Conservation (phyloP, 768 basidiomycete species). For the Ramaria rubella region DNA sequence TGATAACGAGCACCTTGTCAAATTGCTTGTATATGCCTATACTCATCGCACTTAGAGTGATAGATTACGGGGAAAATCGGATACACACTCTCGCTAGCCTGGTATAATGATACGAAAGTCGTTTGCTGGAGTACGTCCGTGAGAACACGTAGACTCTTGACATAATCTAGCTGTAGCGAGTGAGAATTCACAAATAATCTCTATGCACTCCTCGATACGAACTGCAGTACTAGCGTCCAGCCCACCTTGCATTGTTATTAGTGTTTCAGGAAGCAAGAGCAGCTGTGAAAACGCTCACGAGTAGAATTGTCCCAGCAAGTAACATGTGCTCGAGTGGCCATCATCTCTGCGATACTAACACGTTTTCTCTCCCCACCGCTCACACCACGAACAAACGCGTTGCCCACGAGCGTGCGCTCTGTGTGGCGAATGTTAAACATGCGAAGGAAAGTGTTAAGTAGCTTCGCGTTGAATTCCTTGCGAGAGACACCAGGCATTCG, state of each 20-base stretch:
- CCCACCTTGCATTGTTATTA: constrained; percentile 14
- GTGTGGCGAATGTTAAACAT: constrained; percentile 75
- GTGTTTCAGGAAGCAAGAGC: constrained; percentile 14
- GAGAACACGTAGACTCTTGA: constrained; percentile 34
- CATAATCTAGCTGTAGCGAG: constrained; percentile 36
- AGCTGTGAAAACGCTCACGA: constrained; percentile 15
- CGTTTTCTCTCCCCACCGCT: constrained; percentile 35
- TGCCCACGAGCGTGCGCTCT: constrained; percentile 66
- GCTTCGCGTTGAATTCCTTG: constrained; percentile 30
- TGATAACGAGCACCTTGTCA: constrained; percentile 41
- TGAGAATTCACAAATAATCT: neutral
- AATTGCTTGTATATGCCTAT: constrained; percentile 21
- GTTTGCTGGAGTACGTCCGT: constrained; percentile 37
- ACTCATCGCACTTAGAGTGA: neutral
- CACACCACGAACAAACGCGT: constrained; percentile 56
- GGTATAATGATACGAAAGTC: constrained; percentile 40
- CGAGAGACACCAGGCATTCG: constrained; percentile 29
- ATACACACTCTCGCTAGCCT: constrained; percentile 21
- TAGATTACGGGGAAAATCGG: neutral
- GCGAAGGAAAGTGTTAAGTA: constrained; percentile 31
- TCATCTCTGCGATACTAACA: constrained; percentile 21
- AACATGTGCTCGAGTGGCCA: constrained; percentile 16
- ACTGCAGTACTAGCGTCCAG: constrained; percentile 26
- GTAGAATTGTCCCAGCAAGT: constrained; percentile 23
- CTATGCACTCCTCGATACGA: neutral